phyloP scores from a whole-genome alignment of 2,329 filamentous ascomycete species.

The Pseudonectria foliicola region DNA sequence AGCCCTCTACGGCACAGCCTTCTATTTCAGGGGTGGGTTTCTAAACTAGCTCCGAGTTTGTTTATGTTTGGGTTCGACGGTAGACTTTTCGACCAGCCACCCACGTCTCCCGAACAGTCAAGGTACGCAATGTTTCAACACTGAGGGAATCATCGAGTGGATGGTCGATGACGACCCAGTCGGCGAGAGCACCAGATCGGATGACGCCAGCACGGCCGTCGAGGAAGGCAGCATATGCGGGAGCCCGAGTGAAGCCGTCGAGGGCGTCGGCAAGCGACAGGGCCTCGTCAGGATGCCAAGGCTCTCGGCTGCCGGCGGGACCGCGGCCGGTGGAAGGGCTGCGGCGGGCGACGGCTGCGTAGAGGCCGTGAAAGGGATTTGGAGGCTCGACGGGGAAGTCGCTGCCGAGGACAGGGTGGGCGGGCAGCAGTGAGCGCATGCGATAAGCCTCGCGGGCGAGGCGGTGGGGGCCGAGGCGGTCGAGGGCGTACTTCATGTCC shows the following conservation, averaged over 20 bases:
- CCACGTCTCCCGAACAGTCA: slow-evolving; percentile 61
- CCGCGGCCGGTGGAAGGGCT: slow-evolving; percentile 50
- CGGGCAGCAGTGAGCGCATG: slow-evolving; percentile 53
- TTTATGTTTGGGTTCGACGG: slow-evolving; percentile 1
- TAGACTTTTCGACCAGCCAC: slow-evolving; percentile 51
- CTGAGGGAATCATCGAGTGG: slow-evolving; percentile 41
- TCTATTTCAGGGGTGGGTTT: no score
- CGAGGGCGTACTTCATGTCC: slow-evolving; percentile 60
- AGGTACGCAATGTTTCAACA: slow-evolving; percentile 43
- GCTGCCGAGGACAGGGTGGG: slow-evolving; percentile 53
- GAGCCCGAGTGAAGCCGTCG: slow-evolving; percentile 52
- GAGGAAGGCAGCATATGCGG: slow-evolving; percentile 52
- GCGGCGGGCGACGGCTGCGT: slow-evolving; percentile 57
- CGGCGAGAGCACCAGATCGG: slow-evolving; percentile 53
- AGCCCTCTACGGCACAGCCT: no score
- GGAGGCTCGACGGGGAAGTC: slow-evolving; percentile 68
- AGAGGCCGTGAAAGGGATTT: slow-evolving; percentile 61
- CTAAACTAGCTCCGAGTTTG: no score
- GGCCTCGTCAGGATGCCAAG: slow-evolving; percentile 55
- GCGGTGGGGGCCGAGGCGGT: slow-evolving; percentile 50
- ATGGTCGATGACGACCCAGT: slow-evolving; percentile 63
- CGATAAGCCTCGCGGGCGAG: slow-evolving; percentile 54
- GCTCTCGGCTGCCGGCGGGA: slow-evolving; percentile 36
- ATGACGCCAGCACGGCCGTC: slow-evolving; percentile 55
- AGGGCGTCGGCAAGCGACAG: slow-evolving; percentile 53